phyloP scores from a whole-genome alignment of 768 basidiomycete species.

The Russula olivacea region DNA sequence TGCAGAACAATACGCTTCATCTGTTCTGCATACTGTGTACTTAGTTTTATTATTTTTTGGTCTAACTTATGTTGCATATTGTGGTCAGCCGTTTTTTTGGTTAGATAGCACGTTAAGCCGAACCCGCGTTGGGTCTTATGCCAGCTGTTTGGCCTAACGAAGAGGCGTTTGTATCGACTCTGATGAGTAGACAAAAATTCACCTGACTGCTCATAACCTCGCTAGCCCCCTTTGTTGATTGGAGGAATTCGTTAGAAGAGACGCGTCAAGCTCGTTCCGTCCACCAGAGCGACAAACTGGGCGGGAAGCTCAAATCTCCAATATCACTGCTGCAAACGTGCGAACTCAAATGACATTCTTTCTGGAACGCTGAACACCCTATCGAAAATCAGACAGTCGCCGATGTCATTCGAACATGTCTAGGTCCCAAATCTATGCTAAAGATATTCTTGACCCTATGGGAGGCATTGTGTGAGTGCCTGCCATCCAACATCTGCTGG shows the following conservation, averaged over 20 bases:
- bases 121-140: background rate
- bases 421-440: conserved; percentile 96
- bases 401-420: conserved; percentile 95
- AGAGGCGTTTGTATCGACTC: too few species aligned
- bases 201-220: too few species aligned
- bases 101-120: background rate
- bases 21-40: conserved; percentile 12
- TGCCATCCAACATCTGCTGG: background rate
- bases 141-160: too few species aligned
- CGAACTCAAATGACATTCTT: conserved; percentile 22
- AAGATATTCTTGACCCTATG: conserved; percentile 99
- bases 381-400: conserved; percentile 69
- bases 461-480: conserved; percentile 85
- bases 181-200: too few species aligned
- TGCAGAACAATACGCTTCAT: conserved; percentile 3
- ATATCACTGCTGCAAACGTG: conserved; percentile 96
- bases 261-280: background rate
- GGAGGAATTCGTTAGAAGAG: too few species aligned
- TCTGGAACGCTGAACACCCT: conserved; percentile 4
- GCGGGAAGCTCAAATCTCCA: conserved; percentile 92
- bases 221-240: too few species aligned
- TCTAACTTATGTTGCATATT: background rate
- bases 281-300: conserved; percentile 86
- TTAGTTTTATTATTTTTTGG: conserved; percentile 4
- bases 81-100: background rate